phyloP scores from a whole-genome alignment of 805 yeast species.

The Metschnikowia lachancei region DNA sequence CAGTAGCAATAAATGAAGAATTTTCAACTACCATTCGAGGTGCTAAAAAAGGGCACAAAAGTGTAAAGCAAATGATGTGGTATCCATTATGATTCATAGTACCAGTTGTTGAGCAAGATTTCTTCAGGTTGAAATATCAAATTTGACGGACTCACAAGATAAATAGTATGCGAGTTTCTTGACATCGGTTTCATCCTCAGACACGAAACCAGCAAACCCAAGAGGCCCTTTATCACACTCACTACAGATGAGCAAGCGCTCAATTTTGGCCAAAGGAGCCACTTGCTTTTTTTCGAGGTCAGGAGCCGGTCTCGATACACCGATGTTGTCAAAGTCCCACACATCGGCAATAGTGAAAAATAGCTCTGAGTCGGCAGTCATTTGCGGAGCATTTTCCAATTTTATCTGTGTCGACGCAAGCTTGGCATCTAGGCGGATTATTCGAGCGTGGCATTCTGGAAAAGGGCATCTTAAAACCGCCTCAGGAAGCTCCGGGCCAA shows the following conservation, averaged over 20 bases:
- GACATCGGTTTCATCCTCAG: slow-evolving; percentile 29
- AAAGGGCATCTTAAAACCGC: slow-evolving; percentile 27
- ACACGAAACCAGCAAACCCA: slow-evolving; percentile 56
- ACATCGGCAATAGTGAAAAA: slow-evolving; percentile 54
- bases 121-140: slow-evolving; percentile 22
- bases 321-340: slow-evolving; percentile 80
- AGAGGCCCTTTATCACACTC: slow-evolving; percentile 79
- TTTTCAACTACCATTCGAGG: no score
- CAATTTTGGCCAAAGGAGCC: slow-evolving; percentile 32
- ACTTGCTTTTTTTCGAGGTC: slow-evolving; percentile 23
- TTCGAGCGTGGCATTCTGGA: slow-evolving; percentile 24
- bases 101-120: background rate
- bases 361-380: slow-evolving; percentile 20
- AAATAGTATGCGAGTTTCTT: slow-evolving; percentile 44
- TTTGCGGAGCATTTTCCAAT: slow-evolving; percentile 29
- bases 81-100: no score
- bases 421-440: slow-evolving; percentile 22
- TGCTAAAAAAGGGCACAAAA: no score
- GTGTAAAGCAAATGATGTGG: no score
- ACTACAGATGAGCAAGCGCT: slow-evolving; percentile 62
- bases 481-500: slow-evolving; percentile 6
- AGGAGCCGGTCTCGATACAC: slow-evolving; percentile 54
- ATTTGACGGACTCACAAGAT: slow-evolving; percentile 45
- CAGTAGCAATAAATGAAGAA: no score
- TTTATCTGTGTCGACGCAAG: slow-evolving; percentile 6